A percentile compares a stretch with the other conserved stretches of the same genome.
Evolutionary conservation across 306 rosid species (phyloP).

Genomic region (Cucurbita moschata): DNA sequence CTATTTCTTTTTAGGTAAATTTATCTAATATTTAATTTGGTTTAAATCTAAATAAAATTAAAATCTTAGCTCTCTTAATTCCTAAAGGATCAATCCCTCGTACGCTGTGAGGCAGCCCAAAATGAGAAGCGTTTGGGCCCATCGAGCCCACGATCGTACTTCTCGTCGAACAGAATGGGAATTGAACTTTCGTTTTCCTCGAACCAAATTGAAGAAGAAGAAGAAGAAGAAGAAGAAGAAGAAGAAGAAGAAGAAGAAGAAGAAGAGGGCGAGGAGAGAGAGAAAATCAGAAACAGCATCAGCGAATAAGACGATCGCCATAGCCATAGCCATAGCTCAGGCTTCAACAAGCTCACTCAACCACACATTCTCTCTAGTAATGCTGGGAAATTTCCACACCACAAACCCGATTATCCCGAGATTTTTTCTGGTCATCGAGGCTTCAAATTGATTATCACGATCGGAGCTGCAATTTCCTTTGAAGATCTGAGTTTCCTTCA

Average conservation of each 20-base stretch:
- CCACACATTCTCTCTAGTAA: neutral
- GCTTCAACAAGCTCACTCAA: neutral
- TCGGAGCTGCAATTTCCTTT: constrained; percentile 2
- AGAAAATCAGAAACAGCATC: neutral
- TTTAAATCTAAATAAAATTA: too few species aligned
- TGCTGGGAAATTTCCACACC: neutral
- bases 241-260: neutral
- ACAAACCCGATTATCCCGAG: neutral
- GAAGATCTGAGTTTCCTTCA: constrained; percentile 21
- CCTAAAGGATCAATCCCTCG: too few species aligned
- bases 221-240: neutral
- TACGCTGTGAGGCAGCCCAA: neutral
- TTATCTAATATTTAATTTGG: too few species aligned
- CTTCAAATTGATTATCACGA: neutral
- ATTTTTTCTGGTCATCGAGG: neutral
- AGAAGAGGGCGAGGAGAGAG: neutral
- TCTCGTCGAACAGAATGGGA: neutral
- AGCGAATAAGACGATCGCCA: neutral
- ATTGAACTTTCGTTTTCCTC: neutral
- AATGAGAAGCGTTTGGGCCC: neutral
- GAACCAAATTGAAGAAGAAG: neutral
- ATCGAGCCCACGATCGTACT: neutral
- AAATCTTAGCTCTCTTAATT: too few species aligned
- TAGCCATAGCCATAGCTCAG: neutral
- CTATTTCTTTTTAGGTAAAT: too few species aligned